Evolutionary conservation across 371 early-diverging fungal genomes (phyloP).

Genomic region (Actinomortierella ambigua): DNA sequence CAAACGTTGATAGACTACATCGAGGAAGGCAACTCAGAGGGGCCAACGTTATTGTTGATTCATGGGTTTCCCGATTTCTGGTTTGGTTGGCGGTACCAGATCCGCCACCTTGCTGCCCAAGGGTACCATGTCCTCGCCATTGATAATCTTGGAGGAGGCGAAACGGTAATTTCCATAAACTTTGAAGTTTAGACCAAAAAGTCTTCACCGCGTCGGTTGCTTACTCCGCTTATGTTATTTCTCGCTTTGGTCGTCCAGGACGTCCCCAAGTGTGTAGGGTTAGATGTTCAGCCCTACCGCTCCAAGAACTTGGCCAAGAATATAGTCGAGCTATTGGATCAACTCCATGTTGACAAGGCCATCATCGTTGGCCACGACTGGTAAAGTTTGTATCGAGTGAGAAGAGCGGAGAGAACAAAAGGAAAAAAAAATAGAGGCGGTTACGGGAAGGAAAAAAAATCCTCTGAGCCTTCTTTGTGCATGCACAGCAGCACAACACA

Average conservation of each 20-base stretch:
- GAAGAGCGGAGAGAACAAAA: too few species aligned
- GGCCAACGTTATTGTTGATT: conserved; percentile 5
- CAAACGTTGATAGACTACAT: conserved; percentile 17
- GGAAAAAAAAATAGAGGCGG: too few species aligned
- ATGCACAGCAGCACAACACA: too few species aligned
- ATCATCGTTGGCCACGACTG: conserved; percentile 23
- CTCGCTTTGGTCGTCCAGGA: conserved; percentile 6
- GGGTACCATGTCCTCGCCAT: conserved; percentile 12
- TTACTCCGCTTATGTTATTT: background rate
- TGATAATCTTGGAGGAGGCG: conserved; percentile 8
- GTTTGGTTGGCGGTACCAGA: conserved; percentile 21
- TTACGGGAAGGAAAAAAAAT: too few species aligned
- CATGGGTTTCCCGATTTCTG: conserved; percentile 21
- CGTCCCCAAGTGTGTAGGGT: conserved; percentile 9
- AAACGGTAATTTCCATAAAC: too few species aligned
- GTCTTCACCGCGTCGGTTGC: background rate
- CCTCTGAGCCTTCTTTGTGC: background rate
- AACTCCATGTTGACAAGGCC: conserved; percentile 12
- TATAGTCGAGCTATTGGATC: conserved; percentile 17
- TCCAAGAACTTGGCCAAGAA: conserved; percentile 8
- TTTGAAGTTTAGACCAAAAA: too few species aligned
- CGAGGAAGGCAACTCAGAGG: conserved; percentile 8
- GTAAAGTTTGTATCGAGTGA: too few species aligned
- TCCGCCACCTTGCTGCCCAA: background rate
- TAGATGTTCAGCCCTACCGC: conserved; percentile 3